Percentiles rank a stretch among this genome's conserved stretches.
These are phyloP conservation scores for Austroboletus novae-zelandiae DNA, from an alignment of 1,284 basidiomycete genomes.

Conservation along the genomic window DNA sequence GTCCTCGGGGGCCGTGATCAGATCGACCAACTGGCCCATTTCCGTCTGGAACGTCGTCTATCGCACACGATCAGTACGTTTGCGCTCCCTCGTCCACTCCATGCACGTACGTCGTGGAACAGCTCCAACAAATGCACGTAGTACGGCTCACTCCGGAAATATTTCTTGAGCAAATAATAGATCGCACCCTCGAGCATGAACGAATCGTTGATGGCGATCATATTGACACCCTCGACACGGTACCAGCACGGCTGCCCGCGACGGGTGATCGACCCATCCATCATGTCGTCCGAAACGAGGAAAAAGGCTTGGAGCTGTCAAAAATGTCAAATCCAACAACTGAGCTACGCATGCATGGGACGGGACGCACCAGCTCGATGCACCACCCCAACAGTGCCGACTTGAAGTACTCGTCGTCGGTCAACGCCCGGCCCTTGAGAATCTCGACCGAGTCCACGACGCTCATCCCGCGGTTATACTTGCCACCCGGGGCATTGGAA, in stretches of 20 bases:
- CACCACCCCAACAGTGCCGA: constrained; percentile 95
- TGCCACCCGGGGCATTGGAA: constrained; percentile 95
- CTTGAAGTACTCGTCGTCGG: constrained; percentile 85
- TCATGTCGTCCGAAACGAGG: constrained; percentile 97
- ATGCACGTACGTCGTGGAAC: constrained; percentile 63
- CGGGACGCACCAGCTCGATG: constrained; percentile 70
- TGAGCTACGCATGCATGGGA: too few relatives aligned
- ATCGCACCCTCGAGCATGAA: constrained; percentile 97
- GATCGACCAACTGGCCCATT: constrained; percentile 93
- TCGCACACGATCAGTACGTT: too few relatives aligned
- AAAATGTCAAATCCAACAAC: too few relatives aligned
- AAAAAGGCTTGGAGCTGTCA: constrained; percentile 93
- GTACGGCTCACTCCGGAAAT: constrained; percentile 82
- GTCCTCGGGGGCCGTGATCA: constrained; percentile 94
- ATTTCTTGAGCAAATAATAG: constrained; percentile 85
- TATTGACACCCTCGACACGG: constrained; percentile 68
- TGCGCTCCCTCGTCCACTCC: too few relatives aligned
- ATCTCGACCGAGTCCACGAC: constrained; percentile 95
- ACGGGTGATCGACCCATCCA: constrained; percentile 92
- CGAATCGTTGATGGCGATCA: constrained; percentile 94
- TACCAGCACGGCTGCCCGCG: constrained; percentile 99
- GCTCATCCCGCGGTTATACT: constrained; percentile 94
- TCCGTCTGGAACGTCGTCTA: constrained; percentile 92
- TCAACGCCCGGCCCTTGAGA: constrained; percentile 66
- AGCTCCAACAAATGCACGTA: constrained; percentile 90